Evolutionary conservation across 2,329 filamentous ascomycete genomes (phyloP), one percentile per base, ranked within the genome.

Genomic region (Fusarium napiforme): DNA sequence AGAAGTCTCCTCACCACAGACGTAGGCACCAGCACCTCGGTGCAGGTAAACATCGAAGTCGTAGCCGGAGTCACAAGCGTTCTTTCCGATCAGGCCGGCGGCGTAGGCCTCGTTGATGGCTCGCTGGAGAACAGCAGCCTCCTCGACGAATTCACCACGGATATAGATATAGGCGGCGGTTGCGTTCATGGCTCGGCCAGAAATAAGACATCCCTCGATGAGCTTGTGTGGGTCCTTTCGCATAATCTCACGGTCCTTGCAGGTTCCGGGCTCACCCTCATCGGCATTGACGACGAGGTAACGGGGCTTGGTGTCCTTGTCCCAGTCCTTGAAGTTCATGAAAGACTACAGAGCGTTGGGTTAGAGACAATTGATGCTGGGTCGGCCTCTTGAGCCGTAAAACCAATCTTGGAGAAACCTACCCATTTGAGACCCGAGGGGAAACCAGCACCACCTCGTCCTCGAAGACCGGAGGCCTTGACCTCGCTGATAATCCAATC

Each of bases 271-370:
- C 85, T 99, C 96, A 80, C 96, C 96, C 87, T 99, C 96, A 83
- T 99, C 96, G 77, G 96, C 96, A 81, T 99, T 99, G 86, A 99
- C 94, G 71, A 99, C 96, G 62, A 99, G 88, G 82, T 99, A 99
- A 80, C 96, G 92, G 75, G 96, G 96, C 85, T 97, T 97, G 79
- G 85, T 93, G 83, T 98, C 96, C 86, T 99, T 97, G 80, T 99
- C 96, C 96, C 96, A 99, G 79, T 95, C 96, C 86, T 98, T 98
- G 88, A 96, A 95, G 89, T 99, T 99, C 96, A 99, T 99, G 85
- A 99, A 99, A 56, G 95, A 98, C 95, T 97, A 67, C 40, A 60
- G 57, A 79, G 59, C 47, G 58, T 76, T 64, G 73, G 67, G 64
- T 65, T 69, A 69, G 66, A 69, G 59, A 69, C 64, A 67, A 64